Base-by-base conservation (phyloP, 306 rosid genomes). In the Mimosa pudica region DNA sequence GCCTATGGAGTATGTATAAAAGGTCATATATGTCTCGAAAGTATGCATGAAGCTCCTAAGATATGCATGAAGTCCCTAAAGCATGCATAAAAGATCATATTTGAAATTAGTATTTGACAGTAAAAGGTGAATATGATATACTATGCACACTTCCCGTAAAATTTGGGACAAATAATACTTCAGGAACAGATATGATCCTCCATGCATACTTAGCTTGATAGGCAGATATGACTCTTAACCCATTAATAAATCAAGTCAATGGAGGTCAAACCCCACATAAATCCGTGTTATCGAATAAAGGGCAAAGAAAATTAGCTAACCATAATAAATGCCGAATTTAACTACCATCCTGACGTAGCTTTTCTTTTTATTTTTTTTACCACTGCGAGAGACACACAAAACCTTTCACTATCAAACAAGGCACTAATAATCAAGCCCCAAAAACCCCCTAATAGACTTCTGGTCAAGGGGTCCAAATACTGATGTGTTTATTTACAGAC, bases 281-380 rank as follows among this genome's bases (percentile, higher is more conserved):
- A 67, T 63, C 51, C 69, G 38, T 44, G 67, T 30, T 32, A n/a
- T 63, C 61, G 72, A 52, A 73, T 38, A 38, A 38, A 76, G 77
- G 24, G 68, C 14, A 80, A 74, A 81, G 82, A 80, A 77, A 84
- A 79, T 74, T 77, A 79, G 81, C 74, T 78, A 74, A 77, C 88
- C 88, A 54, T 54, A 80, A 78, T 89, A 84, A 89, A 85, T 89
- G 87, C 79, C 12, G 62, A 79, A n/a, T 77, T 87, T 84, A 85
- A 79, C 84, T 48, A 42, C 70, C 66, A 61, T 16, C 71, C n/a
- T 47, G 65, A 70, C 66, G 71, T 77, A 14, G 51, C 55, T 35
- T 57, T 38, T 38, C 42, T 38, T 38, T 38, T 38, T 38, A 38
- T 38, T 38, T 38, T 38, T 48, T 55, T 41, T 52, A 16, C 73